Percentiles rank a stretch among this genome's conserved stretches.
phyloP scores from a whole-genome alignment of 1,139 yeast genomes.

The Blastobotrys elegans region DNA sequence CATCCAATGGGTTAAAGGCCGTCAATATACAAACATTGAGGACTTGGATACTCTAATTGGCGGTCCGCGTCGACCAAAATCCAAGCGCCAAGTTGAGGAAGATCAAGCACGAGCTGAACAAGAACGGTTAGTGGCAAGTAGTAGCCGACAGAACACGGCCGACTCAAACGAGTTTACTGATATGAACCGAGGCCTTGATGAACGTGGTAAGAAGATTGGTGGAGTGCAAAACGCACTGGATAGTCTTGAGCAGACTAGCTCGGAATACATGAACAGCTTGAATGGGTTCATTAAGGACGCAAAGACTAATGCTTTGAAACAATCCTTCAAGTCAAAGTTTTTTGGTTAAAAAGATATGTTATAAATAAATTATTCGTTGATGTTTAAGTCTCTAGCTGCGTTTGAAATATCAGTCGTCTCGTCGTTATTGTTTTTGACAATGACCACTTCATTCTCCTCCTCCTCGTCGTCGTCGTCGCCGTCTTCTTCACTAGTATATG shows the following conservation, averaged over 20 bases:
- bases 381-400: neutral
- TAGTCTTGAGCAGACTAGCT: conserved; percentile 31
- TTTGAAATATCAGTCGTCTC: too few species aligned
- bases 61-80: conserved; percentile 37
- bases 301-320: conserved; percentile 27
- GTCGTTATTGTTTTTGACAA: too few species aligned
- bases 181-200: conserved; percentile 12
- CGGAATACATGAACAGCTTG: conserved; percentile 29
- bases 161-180: conserved; percentile 7
- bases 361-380: neutral
- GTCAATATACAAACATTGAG: conserved; percentile 50
- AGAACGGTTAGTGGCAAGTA: conserved; percentile 17
- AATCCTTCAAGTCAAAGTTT: conserved; percentile 31
- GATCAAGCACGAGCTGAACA: conserved; percentile 25
- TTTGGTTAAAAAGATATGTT: conserved; percentile 16
- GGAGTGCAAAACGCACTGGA: conserved; percentile 30
- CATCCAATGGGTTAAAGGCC: conserved; percentile 83
- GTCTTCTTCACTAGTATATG: conserved; percentile 19
- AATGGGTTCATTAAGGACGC: conserved; percentile 28
- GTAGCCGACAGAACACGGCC: neutral
- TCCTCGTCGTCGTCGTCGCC: conserved; percentile 5
- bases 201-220: conserved; percentile 21
- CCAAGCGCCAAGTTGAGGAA: conserved; percentile 30
- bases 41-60: conserved; percentile 47
- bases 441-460: neutral